Evolutionary conservation across 1,284 basidiomycete species (phyloP).

Genomic region (Leccinum ambiguum): DNA sequence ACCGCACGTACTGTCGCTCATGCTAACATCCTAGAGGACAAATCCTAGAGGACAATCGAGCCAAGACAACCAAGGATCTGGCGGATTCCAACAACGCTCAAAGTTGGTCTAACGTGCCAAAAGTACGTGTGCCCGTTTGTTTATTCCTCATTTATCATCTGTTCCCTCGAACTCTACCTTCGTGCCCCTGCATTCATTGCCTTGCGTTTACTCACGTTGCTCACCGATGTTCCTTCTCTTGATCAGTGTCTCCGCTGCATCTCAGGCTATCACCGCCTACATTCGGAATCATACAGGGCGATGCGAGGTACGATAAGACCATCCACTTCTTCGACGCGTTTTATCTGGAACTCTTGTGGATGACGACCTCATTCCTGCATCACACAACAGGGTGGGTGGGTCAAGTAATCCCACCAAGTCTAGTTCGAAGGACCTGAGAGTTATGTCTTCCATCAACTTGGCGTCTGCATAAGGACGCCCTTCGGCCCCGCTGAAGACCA

Average conservation of each 20-base stretch:
- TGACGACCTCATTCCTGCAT: slow-evolving; percentile 50
- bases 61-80: slow-evolving; percentile 81
- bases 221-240: slow-evolving; percentile 12
- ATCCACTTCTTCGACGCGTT: slow-evolving; percentile 67
- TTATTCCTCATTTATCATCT: slow-evolving; percentile 10
- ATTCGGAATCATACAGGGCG: slow-evolving; percentile 69
- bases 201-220: slow-evolving; percentile 17
- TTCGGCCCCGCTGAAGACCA: too few relatives aligned
- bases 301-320: slow-evolving; percentile 67
- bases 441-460: too few relatives aligned
- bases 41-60: slow-evolving; percentile 64
- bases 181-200: slow-evolving; percentile 12
- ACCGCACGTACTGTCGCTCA: too few relatives aligned
- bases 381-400: slow-evolving; percentile 60
- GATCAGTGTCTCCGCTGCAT: slow-evolving; percentile 66
- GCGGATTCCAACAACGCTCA: slow-evolving; percentile 58
- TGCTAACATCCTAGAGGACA: slow-evolving; percentile 45
- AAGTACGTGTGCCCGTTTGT: slow-evolving; percentile 50
- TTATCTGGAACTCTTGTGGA: slow-evolving; percentile 69
- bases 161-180: slow-evolving; percentile 7
- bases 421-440: too few relatives aligned
- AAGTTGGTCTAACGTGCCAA: slow-evolving; percentile 66
- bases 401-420: too few relatives aligned
- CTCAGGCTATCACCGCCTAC: slow-evolving; percentile 79
- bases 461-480: too few relatives aligned